A percentile compares a stretch with the other conserved stretches of the same genome.
Conservation (phyloP, 306 rosid genomes). For the Cicer bijugum region DNA sequence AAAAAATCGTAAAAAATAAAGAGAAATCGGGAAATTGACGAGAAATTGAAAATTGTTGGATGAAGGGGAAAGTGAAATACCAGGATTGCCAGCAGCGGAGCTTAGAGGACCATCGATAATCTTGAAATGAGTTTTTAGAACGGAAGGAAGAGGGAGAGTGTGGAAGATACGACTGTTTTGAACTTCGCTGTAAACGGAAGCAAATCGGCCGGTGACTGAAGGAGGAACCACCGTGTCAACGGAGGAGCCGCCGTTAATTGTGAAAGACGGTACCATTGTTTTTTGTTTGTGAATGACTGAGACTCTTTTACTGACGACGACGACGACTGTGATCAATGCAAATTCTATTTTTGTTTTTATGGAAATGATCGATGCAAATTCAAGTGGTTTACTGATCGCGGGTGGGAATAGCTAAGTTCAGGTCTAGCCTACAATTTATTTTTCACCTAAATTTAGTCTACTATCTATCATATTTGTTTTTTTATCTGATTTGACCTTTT, state of each 20-base stretch:
- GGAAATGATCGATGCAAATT: neutral
- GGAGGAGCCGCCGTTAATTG: conserved; percentile 54
- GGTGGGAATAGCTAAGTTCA: too few relatives aligned
- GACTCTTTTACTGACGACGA: neutral
- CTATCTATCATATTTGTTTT: too few relatives aligned
- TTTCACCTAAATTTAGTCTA: too few relatives aligned
- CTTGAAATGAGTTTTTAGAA: conserved; percentile 68
- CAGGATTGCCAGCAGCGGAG: conserved; percentile 95
- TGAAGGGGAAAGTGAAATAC: conserved; percentile 44
- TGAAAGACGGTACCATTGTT: conserved; percentile 62
- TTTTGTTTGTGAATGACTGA: neutral
- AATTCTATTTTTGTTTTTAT: neutral
- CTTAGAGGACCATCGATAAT: conserved; percentile 77
- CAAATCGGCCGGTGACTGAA: conserved; percentile 57
- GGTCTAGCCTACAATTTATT: too few relatives aligned
- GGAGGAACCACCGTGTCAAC: conserved; percentile 36
- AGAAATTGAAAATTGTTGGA: conserved; percentile 28
- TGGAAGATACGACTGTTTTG: conserved; percentile 80
- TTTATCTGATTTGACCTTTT: too few relatives aligned
- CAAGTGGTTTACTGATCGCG: conserved; percentile 3
- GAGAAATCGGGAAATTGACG: neutral
- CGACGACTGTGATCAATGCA: neutral
- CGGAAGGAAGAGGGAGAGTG: conserved; percentile 80
- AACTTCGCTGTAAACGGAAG: conserved; percentile 78
- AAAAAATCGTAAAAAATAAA: neutral